Evolutionary conservation across 2,329 filamentous ascomycete species (phyloP).

Genomic region (Fusarium drepaniforme): DNA sequence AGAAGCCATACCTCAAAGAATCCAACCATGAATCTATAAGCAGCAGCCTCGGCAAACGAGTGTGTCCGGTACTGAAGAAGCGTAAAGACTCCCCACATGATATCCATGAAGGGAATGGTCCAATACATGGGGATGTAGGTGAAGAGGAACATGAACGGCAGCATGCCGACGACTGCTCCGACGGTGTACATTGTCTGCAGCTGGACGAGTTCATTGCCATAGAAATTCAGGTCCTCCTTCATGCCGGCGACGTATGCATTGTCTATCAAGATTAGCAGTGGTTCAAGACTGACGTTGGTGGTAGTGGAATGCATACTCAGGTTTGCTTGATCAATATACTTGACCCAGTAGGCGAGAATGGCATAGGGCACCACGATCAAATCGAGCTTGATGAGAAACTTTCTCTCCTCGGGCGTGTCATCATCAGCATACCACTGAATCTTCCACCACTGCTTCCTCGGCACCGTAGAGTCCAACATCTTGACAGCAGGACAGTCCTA

Average conservation of each 20-base stretch:
- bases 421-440: slow-evolving; percentile 2
- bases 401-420: slow-evolving; percentile 6
- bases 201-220: not conserved
- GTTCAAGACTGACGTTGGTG: no score
- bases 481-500: not conserved
- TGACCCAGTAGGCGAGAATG: slow-evolving; percentile 37
- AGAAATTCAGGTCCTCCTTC: not conserved
- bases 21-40: slow-evolving; percentile 66
- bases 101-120: slow-evolving; percentile 62
- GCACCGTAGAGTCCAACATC: not conserved
- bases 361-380: slow-evolving; percentile 57
- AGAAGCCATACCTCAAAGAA: slow-evolving; percentile 56
- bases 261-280: not conserved
- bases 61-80: slow-evolving; percentile 64
- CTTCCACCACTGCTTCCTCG: not conserved
- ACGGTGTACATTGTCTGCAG: slow-evolving; percentile 1
- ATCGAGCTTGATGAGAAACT: slow-evolving; percentile 58
- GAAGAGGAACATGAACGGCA: slow-evolving; percentile 49
- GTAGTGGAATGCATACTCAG: slow-evolving; percentile 26
- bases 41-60: slow-evolving; percentile 61
- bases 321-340: slow-evolving; percentile 39
- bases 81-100: slow-evolving; percentile 68
- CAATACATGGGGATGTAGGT: slow-evolving; percentile 59
- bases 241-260: not conserved
- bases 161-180: not conserved